These are phyloP conservation scores for Austroboletus eburneus DNA, from an alignment of 768 basidiomycete species.

Conservation along the genomic window DNA sequence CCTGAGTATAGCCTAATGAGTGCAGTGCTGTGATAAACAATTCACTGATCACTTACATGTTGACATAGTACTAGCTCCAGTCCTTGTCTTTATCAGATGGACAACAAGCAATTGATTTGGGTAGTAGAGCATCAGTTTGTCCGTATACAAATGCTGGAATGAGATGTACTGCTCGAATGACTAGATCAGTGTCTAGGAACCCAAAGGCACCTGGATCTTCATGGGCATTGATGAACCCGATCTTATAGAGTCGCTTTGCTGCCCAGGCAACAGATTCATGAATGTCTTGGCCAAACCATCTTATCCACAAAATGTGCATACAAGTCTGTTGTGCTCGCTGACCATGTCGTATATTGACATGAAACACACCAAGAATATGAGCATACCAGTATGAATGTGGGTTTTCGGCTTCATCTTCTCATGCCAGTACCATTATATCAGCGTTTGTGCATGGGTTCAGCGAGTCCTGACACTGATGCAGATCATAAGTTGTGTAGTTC, in stretches of 20 bases:
- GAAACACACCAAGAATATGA: neutral
- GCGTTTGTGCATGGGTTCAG: neutral
- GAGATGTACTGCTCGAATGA: neutral
- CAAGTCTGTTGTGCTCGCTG: neutral
- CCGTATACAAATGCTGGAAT: neutral
- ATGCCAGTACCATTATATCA: neutral
- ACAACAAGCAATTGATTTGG: constrained; percentile 3
- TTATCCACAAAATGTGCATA: neutral
- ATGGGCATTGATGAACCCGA: neutral
- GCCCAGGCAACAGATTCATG: neutral
- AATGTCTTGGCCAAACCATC: neutral
- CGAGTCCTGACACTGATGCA: neutral
- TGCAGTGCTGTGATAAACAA: neutral
- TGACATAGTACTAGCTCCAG: constrained; percentile 32
- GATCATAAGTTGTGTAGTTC: constrained; percentile 12
- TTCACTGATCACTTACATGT: constrained; percentile 31
- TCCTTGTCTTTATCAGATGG: constrained; percentile 22
- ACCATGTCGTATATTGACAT: neutral
- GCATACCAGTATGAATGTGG: neutral
- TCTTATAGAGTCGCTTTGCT: neutral
- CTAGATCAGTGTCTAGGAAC: neutral
- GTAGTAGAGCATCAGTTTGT: neutral
- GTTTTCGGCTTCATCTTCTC: neutral
- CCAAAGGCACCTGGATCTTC: neutral
- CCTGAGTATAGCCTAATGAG: neutral